Percentiles rank a stretch among this genome's conserved stretches.
These are phyloP conservation scores for Henningerozyma blattae DNA, from an alignment of 805 yeast species.

Conservation along the genomic window DNA sequence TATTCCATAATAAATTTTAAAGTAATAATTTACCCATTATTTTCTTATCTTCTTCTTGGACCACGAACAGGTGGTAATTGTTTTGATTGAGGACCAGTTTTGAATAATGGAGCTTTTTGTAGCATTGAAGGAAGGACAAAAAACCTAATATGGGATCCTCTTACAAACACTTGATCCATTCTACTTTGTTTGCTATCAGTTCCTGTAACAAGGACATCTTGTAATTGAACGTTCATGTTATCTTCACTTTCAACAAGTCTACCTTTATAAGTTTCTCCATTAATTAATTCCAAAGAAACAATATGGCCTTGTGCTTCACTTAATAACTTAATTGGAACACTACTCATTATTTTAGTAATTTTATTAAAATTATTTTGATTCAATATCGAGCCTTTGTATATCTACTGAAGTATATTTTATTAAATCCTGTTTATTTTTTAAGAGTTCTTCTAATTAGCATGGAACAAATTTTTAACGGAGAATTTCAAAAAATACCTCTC, in stretches of 20 bases:
- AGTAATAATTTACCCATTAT: too few species aligned
- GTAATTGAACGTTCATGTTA: conserved; percentile 82
- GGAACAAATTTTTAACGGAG: background rate
- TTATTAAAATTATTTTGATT: background rate
- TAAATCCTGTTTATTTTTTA: background rate
- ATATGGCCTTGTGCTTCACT: conserved; percentile 87
- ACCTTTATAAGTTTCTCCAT: conserved; percentile 85
- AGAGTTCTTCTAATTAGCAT: background rate
- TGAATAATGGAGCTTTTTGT: conserved; percentile 80
- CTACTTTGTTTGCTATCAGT: conserved; percentile 64
- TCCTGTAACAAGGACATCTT: conserved; percentile 70
- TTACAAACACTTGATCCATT: conserved; percentile 73
- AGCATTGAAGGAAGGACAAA: conserved; percentile 82
- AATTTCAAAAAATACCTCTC: too few species aligned
- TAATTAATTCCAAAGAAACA: conserved; percentile 67
- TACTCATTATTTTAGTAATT: conserved; percentile 14
- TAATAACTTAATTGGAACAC: conserved; percentile 70
- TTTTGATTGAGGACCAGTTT: conserved; percentile 38
- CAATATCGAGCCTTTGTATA: too few species aligned
- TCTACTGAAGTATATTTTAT: too few species aligned
- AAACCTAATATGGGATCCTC: conserved; percentile 85
- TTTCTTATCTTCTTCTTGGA: conserved; percentile 31
- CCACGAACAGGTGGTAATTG: conserved; percentile 67
- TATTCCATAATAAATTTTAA: too few species aligned
- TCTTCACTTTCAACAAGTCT: conserved; percentile 81